Base-by-base conservation (phyloP, 768 basidiomycete species). In the Russula olivacea region DNA sequence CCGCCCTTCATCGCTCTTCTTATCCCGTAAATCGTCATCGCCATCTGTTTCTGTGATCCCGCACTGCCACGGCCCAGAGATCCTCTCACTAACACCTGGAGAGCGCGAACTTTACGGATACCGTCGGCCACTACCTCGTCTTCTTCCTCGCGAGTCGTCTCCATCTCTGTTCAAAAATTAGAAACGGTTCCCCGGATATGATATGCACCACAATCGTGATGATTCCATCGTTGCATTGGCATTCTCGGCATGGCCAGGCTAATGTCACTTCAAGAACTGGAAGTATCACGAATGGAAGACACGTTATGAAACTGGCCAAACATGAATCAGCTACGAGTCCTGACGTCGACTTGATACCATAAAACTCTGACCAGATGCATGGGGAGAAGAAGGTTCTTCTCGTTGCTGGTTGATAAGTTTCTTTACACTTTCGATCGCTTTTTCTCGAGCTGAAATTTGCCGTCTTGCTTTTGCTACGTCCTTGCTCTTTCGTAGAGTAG, bases 31-130 rank as follows among this genome's bases (percentile, higher is more conserved):
- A 65, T 76, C 1, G 77, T 98, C 28, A n/a, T 98, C 50, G 88
- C n/a, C n/a, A 70, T 98, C 28, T 88, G 88, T 12, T 83, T 94
- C 70, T 97, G 92, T 88, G 93, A 98, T 83, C 88, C 0, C 83
- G 89, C 40, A 79, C 85, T 0, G 71, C 82, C 1, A 75, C 76
- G 21, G 74, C 84, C 1, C 80, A 85, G 66, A 82, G 84, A 62
- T 79, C 82, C 34, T n/a, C 85, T 25, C 79, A 89, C 64, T 69
- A 78, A 14, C 83, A 92, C 0, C 92, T 94, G 0, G 89, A 91
- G 72, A 87, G 95, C 19, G 82, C 93, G 25, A 97, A 97, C 74
- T 77, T 84, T 66, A 83, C 96, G 74, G 91, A 94, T 68, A 75
- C 89, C 23, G 85, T 89, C 25, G 82, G 86, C 59, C 77, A 88